Percentiles rank a stretch among this genome's conserved stretches.
phyloP scores from a whole-genome alignment of 2,329 filamentous ascomycete species.

The Trichophyton simii region DNA sequence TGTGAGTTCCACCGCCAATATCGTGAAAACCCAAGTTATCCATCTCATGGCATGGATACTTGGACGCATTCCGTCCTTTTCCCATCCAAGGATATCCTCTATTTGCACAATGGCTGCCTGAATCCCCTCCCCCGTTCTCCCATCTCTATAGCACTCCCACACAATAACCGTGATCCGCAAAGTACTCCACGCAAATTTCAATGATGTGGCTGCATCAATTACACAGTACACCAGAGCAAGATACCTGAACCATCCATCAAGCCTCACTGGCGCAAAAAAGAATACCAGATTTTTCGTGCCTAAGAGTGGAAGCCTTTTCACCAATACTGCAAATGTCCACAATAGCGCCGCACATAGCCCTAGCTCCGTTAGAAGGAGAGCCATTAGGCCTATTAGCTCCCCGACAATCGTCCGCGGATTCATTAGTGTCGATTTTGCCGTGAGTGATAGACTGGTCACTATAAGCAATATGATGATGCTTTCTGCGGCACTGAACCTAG shows the following conservation, averaged over 20 bases:
- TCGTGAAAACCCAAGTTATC: neutral
- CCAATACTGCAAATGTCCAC: neutral
- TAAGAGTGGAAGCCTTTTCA: neutral
- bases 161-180: neutral
- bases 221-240: neutral
- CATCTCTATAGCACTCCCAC: neutral
- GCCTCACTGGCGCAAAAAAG: neutral
- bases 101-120: neutral
- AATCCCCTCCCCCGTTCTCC: neutral
- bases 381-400: neutral
- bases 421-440: neutral
- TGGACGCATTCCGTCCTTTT: neutral
- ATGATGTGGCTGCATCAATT: neutral
- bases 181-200: neutral
- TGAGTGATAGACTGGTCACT: neutral
- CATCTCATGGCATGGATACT: neutral
- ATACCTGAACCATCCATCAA: neutral
- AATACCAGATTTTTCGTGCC: slow-evolving; percentile 1
- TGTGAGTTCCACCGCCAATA: neutral
- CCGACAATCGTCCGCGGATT: neutral
- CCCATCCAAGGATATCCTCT: neutral
- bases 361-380: neutral
- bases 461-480: neutral
- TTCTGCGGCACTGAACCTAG: neutral
- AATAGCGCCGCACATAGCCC: neutral